These are phyloP conservation scores for Pythium folliculosum DNA, from an alignment of 352 stramenopile species.

Conservation along the genomic window DNA sequence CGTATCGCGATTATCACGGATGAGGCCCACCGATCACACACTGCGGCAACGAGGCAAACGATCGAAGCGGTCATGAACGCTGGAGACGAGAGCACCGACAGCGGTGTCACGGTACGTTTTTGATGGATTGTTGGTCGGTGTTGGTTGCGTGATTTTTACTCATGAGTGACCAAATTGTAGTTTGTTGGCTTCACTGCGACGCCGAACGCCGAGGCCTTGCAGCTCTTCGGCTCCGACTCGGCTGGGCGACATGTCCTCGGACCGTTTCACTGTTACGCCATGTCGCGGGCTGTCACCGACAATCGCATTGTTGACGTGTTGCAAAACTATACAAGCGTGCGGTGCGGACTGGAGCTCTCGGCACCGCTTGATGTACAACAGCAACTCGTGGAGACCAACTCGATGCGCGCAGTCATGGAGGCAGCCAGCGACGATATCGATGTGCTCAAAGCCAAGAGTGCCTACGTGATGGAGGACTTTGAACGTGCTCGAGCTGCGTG, in stretches of 20 bases:
- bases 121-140: not conserved
- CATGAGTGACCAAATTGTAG: constrained; percentile 28
- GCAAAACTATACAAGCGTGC: constrained; percentile 58
- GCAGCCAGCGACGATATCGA: constrained; percentile 58
- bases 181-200: constrained; percentile 85
- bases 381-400: constrained; percentile 29
- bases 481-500: constrained; percentile 27
- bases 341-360: constrained; percentile 57
- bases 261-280: constrained; percentile 80
- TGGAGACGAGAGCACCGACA: constrained; percentile 29
- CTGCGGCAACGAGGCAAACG: constrained; percentile 58
- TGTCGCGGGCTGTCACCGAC: constrained; percentile 55
- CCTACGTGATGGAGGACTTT: constrained; percentile 81
- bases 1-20: constrained; percentile 82
- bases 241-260: constrained; percentile 13
- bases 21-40: constrained; percentile 82
- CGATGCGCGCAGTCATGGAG: constrained; percentile 56
- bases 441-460: constrained; percentile 67
- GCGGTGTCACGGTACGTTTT: constrained; percentile 7
- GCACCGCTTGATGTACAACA: constrained; percentile 44
- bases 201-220: constrained; percentile 60
- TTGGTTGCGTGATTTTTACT: not conserved
- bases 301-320: constrained; percentile 67
- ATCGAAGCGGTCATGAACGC: constrained; percentile 66
- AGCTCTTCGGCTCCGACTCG: constrained; percentile 59